Base-by-base conservation (phyloP, 2,329 filamentous ascomycete genomes). In the Penicillium brevicompactum region DNA sequence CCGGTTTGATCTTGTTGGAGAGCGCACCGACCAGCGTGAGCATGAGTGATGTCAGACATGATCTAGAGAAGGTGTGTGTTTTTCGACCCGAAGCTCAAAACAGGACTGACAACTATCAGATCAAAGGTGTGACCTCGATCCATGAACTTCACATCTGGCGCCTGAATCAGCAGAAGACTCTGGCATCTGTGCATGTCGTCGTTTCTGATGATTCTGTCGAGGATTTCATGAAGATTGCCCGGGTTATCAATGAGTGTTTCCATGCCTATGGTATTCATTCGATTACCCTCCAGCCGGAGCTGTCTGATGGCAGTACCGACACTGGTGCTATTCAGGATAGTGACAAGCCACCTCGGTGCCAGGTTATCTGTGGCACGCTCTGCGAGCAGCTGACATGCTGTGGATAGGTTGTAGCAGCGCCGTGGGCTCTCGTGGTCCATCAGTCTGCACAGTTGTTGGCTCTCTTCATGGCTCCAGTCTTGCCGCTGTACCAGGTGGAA, bases 91-190 rank as follows among this genome's bases (percentile, higher is more conserved):
- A 6, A 34, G 13, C 13, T 7, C 6, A 13, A 16, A 13, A 16
- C 4, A 4, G 32, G 24, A 27, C 60, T 70, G 22, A 70, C 47
- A 22, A 34, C 16, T 11, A 38, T 5, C 10, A 87, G 82, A 85
- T 91, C 34, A 81, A 84, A 0, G 88, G 87, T 0, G 80, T 91
- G 16, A 70, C 83, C 18, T 85, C 85, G 0, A 80, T 91, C 13
- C 87, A 91, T 60, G 87, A 91, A 62, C 77, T 92, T 14, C 88
- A 90, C 62, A 83, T 91, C 58, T 92, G 89, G 88, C 81, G 85
- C 2, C 78, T 92, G 3, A 85, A 88, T 66, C 87, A 92, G 72
- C 79, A 80, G 49, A 90, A 89, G 65, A 78, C 83, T 4, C 79
- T 91, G 45, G 89, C 89, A 7, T 86, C 86, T 1, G 88, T 86